Evolutionary conservation across 331 rosid species (phyloP).

Genomic region (Cydonia oblonga): DNA sequence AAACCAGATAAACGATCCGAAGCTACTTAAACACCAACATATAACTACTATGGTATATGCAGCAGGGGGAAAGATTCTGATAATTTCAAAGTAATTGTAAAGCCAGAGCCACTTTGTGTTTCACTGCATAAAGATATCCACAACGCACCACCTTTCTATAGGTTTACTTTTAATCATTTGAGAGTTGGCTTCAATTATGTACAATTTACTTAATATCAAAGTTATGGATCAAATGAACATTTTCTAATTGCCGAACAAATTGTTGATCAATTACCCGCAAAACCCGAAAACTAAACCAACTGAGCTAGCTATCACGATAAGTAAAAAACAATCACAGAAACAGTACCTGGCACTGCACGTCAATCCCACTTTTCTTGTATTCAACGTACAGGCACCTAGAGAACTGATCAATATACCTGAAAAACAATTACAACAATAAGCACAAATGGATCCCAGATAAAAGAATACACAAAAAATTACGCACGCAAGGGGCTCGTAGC

Average conservation of each 20-base stretch:
- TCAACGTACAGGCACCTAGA: constrained; percentile 85
- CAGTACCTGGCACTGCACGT: constrained; percentile 95
- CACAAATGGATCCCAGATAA: neutral
- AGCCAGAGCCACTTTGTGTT: neutral
- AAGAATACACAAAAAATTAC: too few species aligned
- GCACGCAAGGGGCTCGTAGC: too few species aligned
- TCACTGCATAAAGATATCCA: neutral
- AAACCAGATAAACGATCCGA: neutral
- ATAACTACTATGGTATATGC: neutral
- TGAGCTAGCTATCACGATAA: neutral
- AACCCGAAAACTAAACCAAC: neutral
- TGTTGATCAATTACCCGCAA: neutral
- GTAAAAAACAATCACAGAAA: neutral
- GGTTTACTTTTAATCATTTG: too few species aligned
- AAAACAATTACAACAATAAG: neutral
- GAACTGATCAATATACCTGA: constrained; percentile 86
- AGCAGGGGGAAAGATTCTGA: neutral
- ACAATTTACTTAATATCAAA: neutral
- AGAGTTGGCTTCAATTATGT: neutral
- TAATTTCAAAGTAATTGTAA: neutral
- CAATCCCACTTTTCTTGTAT: constrained; percentile 87
- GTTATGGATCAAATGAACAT: neutral
- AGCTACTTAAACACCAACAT: neutral
- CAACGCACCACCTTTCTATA: too few species aligned
- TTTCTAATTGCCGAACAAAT: neutral